Percentiles rank a stretch among this genome's conserved stretches.
phyloP scores from a whole-genome alignment of 176 grass and related monocot genomes.

The Coix lacrymajobi region DNA sequence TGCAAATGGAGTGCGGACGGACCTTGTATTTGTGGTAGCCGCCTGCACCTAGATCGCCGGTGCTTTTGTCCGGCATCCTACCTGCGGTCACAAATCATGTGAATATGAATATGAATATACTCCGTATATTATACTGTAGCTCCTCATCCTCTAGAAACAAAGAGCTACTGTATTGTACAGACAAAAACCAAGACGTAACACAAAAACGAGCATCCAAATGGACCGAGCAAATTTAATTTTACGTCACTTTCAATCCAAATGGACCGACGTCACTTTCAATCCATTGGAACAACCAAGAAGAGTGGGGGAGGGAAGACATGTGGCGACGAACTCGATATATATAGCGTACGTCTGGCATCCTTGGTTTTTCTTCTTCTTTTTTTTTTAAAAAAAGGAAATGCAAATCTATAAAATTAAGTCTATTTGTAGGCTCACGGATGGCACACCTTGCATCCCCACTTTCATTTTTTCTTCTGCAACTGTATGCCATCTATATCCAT shows the following conservation, averaged over 20 bases:
- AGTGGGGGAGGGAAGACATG: background rate
- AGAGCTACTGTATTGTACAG: background rate
- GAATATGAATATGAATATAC: background rate
- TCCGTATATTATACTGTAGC: background rate
- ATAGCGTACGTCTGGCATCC: background rate
- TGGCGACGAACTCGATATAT: background rate
- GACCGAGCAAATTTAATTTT: background rate
- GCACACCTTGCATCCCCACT: too few relatives aligned
- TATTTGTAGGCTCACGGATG: too few relatives aligned
- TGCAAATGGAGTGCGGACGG: background rate
- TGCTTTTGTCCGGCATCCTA: slow-evolving; percentile 67
- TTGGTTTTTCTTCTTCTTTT: background rate
- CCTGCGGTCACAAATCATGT: slow-evolving; percentile 17
- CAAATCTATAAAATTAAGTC: too few relatives aligned
- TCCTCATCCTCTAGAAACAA: background rate
- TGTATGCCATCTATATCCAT: background rate
- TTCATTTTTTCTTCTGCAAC: too few relatives aligned
- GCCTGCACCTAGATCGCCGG: slow-evolving; percentile 47
- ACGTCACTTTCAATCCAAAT: background rate
- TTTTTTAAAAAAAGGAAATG: too few relatives aligned
- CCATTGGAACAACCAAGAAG: background rate
- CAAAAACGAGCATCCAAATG: background rate
- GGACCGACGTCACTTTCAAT: background rate
- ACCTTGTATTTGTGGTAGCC: slow-evolving; percentile 92
- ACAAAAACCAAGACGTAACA: background rate